These are phyloP conservation scores for Hyaloscypha variabilis DNA, from an alignment of 495 filamentous ascomycete genomes.

Conservation along the genomic window DNA sequence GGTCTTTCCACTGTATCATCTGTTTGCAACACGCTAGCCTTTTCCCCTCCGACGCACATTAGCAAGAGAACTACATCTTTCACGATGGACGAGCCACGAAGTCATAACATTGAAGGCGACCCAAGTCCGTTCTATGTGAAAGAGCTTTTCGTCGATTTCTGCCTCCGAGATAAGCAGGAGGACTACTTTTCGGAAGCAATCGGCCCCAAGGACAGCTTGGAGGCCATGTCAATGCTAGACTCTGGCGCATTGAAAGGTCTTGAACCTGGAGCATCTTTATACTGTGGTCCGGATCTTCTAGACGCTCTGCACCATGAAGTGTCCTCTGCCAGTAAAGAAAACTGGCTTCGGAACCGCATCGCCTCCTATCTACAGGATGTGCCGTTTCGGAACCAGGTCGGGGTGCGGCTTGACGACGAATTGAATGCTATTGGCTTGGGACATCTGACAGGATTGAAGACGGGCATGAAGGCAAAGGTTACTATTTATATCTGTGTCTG, in stretches of 20 bases:
- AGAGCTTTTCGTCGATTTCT: background rate
- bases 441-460: background rate
- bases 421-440: background rate
- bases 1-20: background rate
- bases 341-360: background rate
- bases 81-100: background rate
- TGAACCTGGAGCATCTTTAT: background rate
- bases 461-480: background rate
- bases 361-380: background rate
- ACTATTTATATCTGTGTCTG: background rate
- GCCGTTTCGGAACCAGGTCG: background rate
- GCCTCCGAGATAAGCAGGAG: background rate
- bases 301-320: background rate
- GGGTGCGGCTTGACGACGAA: background rate
- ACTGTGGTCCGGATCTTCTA: slow-evolving; percentile 1
- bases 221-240: background rate
- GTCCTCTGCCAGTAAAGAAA: background rate
- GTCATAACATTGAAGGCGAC: background rate
- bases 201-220: background rate
- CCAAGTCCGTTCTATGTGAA: background rate
- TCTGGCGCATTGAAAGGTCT: background rate
- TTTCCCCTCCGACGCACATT: background rate
- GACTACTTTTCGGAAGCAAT: background rate
- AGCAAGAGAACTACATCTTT: background rate
- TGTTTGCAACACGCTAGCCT: background rate